Evolutionary conservation across 495 filamentous ascomycete species (phyloP).

Genomic region (Podospora appendiculata): DNA sequence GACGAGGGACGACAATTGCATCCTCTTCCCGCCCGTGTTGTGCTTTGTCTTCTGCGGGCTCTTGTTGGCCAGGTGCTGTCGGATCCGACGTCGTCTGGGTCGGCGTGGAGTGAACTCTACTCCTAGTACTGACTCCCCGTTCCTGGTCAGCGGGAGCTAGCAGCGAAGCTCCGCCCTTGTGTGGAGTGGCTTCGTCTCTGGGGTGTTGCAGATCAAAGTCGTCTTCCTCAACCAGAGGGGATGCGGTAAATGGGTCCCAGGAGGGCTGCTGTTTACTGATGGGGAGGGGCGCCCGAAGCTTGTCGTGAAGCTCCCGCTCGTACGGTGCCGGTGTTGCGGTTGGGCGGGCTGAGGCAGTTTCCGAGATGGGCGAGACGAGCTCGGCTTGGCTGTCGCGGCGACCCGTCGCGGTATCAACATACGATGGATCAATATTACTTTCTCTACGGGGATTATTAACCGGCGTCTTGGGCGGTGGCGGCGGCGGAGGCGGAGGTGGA

Average conservation of each 20-base stretch:
- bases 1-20: not conserved
- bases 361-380: constrained; percentile 20
- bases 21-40: too few species aligned
- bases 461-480: constrained; percentile 5
- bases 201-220: constrained; percentile 11
- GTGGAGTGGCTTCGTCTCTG: not conserved
- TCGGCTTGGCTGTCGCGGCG: constrained; percentile 10
- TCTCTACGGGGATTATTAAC: not conserved
- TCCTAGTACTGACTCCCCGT: not conserved
- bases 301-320: constrained; percentile 12
- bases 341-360: constrained; percentile 10
- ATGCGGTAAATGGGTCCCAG: constrained; percentile 12
- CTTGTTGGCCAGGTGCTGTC: too few species aligned
- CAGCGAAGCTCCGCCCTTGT: not conserved
- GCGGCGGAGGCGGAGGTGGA: constrained; percentile 2
- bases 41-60: not conserved
- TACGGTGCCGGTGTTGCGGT: constrained; percentile 8
- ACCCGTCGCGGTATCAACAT: not conserved
- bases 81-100: not conserved
- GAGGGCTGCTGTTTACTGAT: constrained; percentile 15
- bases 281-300: constrained; percentile 7
- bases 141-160: not conserved
- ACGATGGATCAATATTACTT: not conserved
- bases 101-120: not conserved
- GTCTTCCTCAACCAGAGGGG: constrained; percentile 20